A percentile compares a stretch with the other conserved stretches of the same genome.
Evolutionary conservation across 106 monocot species (phyloP).

Genomic region (Narthecium ossifragum): DNA sequence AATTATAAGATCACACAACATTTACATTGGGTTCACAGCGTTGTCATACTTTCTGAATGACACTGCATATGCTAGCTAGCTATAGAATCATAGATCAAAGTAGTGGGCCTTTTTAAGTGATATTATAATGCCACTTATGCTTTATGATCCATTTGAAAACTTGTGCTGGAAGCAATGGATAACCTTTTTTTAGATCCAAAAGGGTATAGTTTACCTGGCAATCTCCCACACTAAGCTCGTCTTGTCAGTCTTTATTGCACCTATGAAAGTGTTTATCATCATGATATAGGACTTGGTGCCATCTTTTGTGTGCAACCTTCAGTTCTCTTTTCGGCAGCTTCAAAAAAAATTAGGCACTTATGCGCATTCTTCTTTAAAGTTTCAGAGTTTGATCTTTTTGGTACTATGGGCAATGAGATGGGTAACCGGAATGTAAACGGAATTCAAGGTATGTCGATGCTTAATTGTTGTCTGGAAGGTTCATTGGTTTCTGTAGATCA

Average conservation of each 20-base stretch:
- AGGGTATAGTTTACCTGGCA: not conserved
- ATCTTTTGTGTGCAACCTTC: not conserved
- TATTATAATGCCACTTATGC: too few species aligned
- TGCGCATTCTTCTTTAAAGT: not conserved
- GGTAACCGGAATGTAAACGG: conserved; percentile 14
- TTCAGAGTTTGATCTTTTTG: conserved; percentile 7
- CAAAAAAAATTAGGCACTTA: not conserved
- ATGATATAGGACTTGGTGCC: conserved; percentile 7
- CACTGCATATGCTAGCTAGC: not conserved
- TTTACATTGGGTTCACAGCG: too few species aligned
- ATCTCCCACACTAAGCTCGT: not conserved
- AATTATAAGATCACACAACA: not conserved
- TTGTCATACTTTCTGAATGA: too few species aligned
- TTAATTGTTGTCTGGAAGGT: not conserved
- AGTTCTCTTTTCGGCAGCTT: not conserved
- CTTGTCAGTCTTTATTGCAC: conserved; percentile 11
- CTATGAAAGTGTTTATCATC: conserved; percentile 4
- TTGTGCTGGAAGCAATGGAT: not conserved
- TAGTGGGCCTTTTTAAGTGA: not conserved
- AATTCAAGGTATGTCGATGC: conserved; percentile 8
- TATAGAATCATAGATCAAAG: not conserved
- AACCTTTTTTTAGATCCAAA: not conserved
- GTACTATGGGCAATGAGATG: conserved; percentile 22
- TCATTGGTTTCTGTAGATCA: not conserved
- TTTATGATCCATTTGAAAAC: not conserved